These are phyloP conservation scores for Cercospora janseana DNA, from an alignment of 2,329 filamentous ascomycete species.

Conservation along the genomic window DNA sequence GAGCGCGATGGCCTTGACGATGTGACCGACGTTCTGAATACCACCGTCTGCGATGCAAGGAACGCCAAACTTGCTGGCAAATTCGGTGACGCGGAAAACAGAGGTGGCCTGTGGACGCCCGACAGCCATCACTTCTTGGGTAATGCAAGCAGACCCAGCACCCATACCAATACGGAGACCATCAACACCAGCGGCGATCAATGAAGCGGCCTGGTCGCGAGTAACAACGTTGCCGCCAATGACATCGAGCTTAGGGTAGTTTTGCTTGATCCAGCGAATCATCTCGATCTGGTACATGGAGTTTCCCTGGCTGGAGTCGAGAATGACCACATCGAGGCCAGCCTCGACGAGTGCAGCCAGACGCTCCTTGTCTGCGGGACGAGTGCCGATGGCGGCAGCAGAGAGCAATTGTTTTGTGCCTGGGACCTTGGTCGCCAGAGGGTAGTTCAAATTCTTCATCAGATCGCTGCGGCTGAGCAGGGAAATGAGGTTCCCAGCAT, in stretches of 20 bases:
- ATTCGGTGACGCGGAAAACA: conserved; percentile 83
- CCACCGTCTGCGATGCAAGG: conserved; percentile 97
- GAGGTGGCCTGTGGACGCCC: conserved; percentile 92
- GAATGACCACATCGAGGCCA: conserved; percentile 88
- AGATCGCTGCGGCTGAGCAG: conserved; percentile 92
- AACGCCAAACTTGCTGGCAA: conserved; percentile 89
- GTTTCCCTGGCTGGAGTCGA: conserved; percentile 97
- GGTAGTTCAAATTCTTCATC: conserved; percentile 98
- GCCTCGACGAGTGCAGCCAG: conserved; percentile 87
- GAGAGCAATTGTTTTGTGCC: conserved; percentile 97
- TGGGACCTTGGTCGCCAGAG: conserved; percentile 90
- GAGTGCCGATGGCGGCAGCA: conserved; percentile 91
- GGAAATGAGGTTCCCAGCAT: conserved; percentile 59
- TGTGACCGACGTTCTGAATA: conserved; percentile 97
- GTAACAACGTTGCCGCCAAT: conserved; percentile 99
- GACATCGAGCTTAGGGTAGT: conserved; percentile 82
- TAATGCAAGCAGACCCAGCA: conserved; percentile 96
- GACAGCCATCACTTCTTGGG: conserved; percentile 99
- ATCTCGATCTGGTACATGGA: conserved; percentile 98
- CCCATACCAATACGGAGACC: conserved; percentile 99
- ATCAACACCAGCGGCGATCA: conserved; percentile 93
- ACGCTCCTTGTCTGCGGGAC: conserved; percentile 85
- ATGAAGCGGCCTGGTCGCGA: conserved; percentile 84
- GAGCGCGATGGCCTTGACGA: conserved; percentile 94
- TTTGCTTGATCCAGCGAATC: conserved; percentile 92